Conservation (phyloP, 2,329 filamentous ascomycete genomes). For the Hortaea sp. region DNA sequence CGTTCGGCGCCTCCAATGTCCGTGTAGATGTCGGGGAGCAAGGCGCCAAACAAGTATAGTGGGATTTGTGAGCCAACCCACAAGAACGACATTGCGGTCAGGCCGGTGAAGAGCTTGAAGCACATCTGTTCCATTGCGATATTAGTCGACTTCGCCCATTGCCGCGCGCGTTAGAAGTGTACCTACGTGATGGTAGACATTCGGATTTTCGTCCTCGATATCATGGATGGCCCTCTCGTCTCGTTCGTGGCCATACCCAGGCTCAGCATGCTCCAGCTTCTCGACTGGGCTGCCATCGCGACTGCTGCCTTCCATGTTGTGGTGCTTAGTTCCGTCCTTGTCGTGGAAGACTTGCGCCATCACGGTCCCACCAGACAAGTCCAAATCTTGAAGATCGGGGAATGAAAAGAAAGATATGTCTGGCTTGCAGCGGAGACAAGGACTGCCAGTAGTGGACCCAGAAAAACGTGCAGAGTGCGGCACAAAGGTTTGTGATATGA, state of each 20-base stretch:
- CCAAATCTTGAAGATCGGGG: too few relatives aligned
- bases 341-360: too few relatives aligned
- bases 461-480: too few relatives aligned
- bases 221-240: neutral
- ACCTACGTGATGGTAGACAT: conserved; percentile 10
- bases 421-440: too few relatives aligned
- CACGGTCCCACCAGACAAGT: too few relatives aligned
- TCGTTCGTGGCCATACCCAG: conserved; percentile 9
- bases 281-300: neutral
- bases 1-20: conserved; percentile 46
- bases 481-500: too few relatives aligned
- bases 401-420: too few relatives aligned
- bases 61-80: conserved; percentile 54
- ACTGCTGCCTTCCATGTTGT: neutral
- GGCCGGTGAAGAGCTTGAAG: conserved; percentile 38
- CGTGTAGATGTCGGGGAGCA: conserved; percentile 43
- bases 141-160: neutral
- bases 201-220: conserved; percentile 9
- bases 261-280: conserved; percentile 2
- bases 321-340: neutral
- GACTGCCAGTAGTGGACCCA: too few relatives aligned
- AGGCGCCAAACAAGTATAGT: conserved; percentile 37
- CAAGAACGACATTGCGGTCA: conserved; percentile 49
- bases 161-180: neutral
- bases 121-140: conserved; percentile 29